Base-by-base conservation (phyloP, 345 rosid species). In the Populus euphratica region DNA sequence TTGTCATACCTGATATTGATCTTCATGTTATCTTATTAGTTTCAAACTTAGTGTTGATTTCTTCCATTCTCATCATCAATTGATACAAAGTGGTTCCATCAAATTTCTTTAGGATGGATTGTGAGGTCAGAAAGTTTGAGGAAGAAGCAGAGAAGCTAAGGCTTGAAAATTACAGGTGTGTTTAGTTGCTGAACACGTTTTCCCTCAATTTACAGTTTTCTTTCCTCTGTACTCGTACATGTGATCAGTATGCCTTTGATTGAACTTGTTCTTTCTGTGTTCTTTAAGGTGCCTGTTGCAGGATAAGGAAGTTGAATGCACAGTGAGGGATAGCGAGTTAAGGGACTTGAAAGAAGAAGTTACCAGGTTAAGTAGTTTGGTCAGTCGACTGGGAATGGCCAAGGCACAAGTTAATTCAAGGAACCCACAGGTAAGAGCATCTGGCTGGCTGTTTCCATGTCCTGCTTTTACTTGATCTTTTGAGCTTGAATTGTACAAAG, bases 131-230 rank as follows among this genome's bases (percentile, higher is more conserved):
- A 33, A 81, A 81, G 71, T 81, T 29, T 27, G 84, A 81, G 78
- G 84, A 77, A 74, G 84, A 81, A 69, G 84, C 81, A 20, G 84
- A 81, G 66, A 81, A 31, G 68, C 77, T 81, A 31, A 81, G 75
- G 72, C 56, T 77, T 63, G 84, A 81, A 62, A 81, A 77, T 63
- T 78, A 73, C 35, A 77, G 81, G 84, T 77, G 47, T 49, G 73
- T 50, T 23, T 7, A 27, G 41, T 61, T 39, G 62, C 44, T 56
- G 31, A 72, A 44, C 39, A 12, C 31, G 36, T 16, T 62, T 36
- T 16, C 20, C 18, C 20, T 59, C 12, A 33, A 41, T 4, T 31
- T 35, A 17, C 16, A 41, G 17, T 38, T 10, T 61, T 39, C 21
- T 52, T 67, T 20, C 38, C 39, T 1, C 9, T 2, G 50, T n/a